A percentile compares a stretch with the other conserved stretches of the same genome.
Evolutionary conservation across 768 basidiomycete genomes (phyloP).

Genomic region (Trametes cinnabarina): DNA sequence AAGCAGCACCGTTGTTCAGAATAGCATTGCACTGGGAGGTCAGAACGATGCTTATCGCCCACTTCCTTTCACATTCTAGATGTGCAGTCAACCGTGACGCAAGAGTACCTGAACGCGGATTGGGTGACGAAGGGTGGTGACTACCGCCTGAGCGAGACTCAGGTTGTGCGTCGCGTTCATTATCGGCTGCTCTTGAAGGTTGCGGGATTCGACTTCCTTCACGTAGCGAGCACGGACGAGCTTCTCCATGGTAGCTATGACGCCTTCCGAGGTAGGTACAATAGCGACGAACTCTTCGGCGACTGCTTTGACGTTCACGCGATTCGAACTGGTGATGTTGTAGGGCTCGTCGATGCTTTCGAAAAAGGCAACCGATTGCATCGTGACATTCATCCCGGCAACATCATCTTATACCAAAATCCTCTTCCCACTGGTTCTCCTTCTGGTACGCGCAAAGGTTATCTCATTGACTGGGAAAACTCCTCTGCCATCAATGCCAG

Average conservation of each 20-base stretch:
- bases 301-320: neutral
- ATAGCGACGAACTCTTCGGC: neutral
- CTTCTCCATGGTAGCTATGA: constrained; percentile 5
- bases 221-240: constrained; percentile 5
- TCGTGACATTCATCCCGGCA: neutral
- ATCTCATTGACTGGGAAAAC: constrained; percentile 9
- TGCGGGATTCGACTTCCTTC: neutral
- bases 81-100: neutral
- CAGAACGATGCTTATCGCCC: no score
- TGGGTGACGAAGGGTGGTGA: neutral
- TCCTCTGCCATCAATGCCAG: neutral
- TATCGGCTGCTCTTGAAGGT: constrained; percentile 6
- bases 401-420: neutral
- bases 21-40: no score
- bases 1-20: neutral
- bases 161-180: neutral
- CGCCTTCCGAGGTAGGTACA: constrained; percentile 3
- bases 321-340: no score
- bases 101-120: neutral
- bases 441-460: neutral
- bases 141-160: neutral
- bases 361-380: neutral
- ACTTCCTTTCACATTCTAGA: no score
- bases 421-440: neutral
- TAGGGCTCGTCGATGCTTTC: no score